Conservation (phyloP, 176 grass and related monocot genomes). For the Chrysopogon serrulatus region DNA sequence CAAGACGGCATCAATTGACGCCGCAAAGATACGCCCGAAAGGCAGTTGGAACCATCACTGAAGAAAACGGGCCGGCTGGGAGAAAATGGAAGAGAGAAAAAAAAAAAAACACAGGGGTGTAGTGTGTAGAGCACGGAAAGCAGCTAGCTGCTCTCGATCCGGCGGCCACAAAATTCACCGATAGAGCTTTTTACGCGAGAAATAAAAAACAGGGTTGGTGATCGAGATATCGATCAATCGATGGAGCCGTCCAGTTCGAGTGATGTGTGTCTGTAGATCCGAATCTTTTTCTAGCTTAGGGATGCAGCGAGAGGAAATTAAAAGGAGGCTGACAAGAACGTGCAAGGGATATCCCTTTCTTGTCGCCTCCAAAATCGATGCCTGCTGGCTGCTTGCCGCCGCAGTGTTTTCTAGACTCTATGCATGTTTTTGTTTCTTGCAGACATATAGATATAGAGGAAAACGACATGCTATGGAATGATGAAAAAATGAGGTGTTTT, state of each 20-base stretch:
- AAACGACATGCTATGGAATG: background rate
- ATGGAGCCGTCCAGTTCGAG: background rate
- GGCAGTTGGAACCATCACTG: conserved; percentile 23
- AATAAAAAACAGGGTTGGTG: conserved; percentile 5
- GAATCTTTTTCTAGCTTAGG: conserved; percentile 14
- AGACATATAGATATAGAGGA: too few relatives aligned
- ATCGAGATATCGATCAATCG: too few relatives aligned
- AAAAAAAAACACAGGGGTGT: background rate
- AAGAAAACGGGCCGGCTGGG: background rate
- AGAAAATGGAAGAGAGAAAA: background rate
- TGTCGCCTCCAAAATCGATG: conserved; percentile 16
- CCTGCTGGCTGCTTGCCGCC: background rate
- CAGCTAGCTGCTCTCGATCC: background rate
- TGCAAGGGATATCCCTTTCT: conserved; percentile 38
- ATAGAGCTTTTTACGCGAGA: conserved; percentile 9
- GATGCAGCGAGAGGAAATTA: conserved; percentile 20
- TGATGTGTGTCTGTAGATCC: conserved; percentile 6
- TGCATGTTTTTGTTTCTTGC: background rate
- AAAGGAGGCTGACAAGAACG: conserved; percentile 11
- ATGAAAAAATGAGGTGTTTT: background rate
- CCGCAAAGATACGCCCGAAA: conserved; percentile 21
- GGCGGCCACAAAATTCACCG: background rate
- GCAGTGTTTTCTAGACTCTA: background rate
- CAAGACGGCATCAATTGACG: conserved; percentile 9
- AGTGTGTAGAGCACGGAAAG: conserved; percentile 38